A percentile compares a stretch with the other conserved stretches of the same genome.
phyloP scores from a whole-genome alignment of 306 rosid species.

The Vicia villosa region DNA sequence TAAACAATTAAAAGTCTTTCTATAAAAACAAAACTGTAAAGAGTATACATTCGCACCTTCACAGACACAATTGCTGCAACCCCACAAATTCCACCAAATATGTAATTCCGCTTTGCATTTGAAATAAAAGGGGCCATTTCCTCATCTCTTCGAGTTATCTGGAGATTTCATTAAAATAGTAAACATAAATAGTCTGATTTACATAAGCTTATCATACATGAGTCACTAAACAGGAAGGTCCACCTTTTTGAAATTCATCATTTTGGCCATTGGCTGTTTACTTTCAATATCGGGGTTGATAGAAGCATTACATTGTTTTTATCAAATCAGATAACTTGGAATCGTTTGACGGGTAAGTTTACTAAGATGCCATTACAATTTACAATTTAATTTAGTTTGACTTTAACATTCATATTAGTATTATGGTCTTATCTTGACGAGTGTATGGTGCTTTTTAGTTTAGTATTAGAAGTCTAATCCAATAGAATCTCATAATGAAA shows the following conservation, averaged over 20 bases:
- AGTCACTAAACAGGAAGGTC: conserved; percentile 20
- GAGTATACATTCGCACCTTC: conserved; percentile 54
- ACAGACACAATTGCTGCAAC: conserved; percentile 79
- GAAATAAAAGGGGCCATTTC: conserved; percentile 94
- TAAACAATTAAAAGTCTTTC: conserved; percentile 20
- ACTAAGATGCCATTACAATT: conserved; percentile 15
- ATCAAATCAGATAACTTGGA: conserved; percentile 9
- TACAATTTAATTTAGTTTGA: conserved; percentile 17
- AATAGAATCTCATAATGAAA: conserved; percentile 5
- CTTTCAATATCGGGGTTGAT: conserved; percentile 5
- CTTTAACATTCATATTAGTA: background rate
- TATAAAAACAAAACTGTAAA: conserved; percentile 9
- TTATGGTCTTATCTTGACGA: background rate
- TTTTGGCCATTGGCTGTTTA: conserved; percentile 6
- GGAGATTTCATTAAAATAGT: conserved; percentile 42
- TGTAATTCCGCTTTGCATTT: conserved; percentile 74
- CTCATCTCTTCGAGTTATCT: conserved; percentile 98
- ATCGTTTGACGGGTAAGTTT: conserved; percentile 6
- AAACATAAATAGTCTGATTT: conserved; percentile 28
- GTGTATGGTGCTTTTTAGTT: conserved; percentile 1
- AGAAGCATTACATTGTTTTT: background rate
- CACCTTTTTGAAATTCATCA: conserved; percentile 24
- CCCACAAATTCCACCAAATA: conserved; percentile 96
- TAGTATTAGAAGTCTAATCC: conserved; percentile 16
- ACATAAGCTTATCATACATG: conserved; percentile 32